Base-by-base conservation (phyloP, 495 filamentous ascomycete species). In the Jackrogersella minutella region DNA sequence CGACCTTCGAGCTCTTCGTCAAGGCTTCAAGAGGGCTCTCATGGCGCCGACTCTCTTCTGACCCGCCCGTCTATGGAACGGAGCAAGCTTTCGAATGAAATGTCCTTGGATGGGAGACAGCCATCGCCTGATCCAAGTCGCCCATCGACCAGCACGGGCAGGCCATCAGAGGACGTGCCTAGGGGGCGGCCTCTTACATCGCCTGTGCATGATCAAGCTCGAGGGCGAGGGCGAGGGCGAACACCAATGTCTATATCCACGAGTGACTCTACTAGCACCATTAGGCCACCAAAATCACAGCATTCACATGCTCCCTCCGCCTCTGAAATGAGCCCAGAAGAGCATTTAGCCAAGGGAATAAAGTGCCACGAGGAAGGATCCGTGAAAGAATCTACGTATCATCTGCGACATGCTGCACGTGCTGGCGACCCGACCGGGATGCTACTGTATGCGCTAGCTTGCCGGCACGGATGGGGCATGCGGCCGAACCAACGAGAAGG, bases 391-490 rank as follows among this genome's bases (percentile, higher is more conserved):
- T 97, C 93, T 0, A 97, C 96, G 2, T 99, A 97, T 75, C 95
- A 99, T 73, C 82, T 99, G 24, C 90, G 95, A 8, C 86, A 96
- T 69, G 95, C 95, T 4, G 96, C 95, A 2, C 88, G 88, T 66
- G 87, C 88, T 37, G 89, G 90, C 10, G 87, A 95, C 51, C 93
- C 95, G 0, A 97, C 93, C 0, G 95, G 88, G 10, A 99, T 99
- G 95, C 81, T 99, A 5, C 82, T 98, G 7, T 99, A 97, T 76
- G 96, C 94, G 4, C 84, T 99, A 37, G 96, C 95, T 30, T 97
- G 93, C 73, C 87, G 96, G n/a, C 95, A 98, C 73, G 95, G 95
- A 24, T 99, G 95, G 95, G 95, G 95, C 8, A 97, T 97, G 92
- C 87, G 92, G 14, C 85, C 92, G 14, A 97, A 97, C 73, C 91